These are phyloP conservation scores for Lentinus tigrinus DNA, from an alignment of 768 basidiomycete species.

Conservation along the genomic window DNA sequence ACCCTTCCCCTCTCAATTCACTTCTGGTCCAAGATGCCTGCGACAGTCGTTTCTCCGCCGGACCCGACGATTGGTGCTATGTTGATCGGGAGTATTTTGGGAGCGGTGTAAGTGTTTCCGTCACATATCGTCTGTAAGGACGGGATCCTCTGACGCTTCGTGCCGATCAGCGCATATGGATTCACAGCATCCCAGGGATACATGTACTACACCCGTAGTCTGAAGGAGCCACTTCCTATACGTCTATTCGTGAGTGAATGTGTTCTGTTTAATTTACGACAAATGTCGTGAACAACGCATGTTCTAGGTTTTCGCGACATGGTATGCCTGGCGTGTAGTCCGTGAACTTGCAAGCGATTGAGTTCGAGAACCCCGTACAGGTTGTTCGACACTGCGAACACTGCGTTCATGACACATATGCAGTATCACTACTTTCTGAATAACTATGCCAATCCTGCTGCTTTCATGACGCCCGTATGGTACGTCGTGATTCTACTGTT, in stretches of 20 bases:
- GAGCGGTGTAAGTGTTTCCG: conserved; percentile 1
- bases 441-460: neutral
- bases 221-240: neutral
- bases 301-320: no score
- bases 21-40: neutral
- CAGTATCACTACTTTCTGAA: conserved; percentile 8
- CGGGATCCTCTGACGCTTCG: neutral
- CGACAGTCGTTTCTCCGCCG: neutral
- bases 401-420: conserved; percentile 1
- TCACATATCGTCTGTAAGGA: neutral
- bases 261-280: neutral
- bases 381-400: neutral
- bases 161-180: neutral
- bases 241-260: neutral
- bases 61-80: conserved; percentile 6
- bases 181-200: conserved; percentile 6
- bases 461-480: conserved; percentile 2
- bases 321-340: no score
- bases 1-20: neutral
- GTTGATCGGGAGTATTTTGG: conserved; percentile 7
- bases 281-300: no score
- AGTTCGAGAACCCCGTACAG: neutral
- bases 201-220: conserved; percentile 6
- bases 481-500: neutral
- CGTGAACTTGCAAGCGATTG: no score